Conservation (phyloP, 352 stramenopile genomes). For the Globisporangium cylindrosporum region DNA sequence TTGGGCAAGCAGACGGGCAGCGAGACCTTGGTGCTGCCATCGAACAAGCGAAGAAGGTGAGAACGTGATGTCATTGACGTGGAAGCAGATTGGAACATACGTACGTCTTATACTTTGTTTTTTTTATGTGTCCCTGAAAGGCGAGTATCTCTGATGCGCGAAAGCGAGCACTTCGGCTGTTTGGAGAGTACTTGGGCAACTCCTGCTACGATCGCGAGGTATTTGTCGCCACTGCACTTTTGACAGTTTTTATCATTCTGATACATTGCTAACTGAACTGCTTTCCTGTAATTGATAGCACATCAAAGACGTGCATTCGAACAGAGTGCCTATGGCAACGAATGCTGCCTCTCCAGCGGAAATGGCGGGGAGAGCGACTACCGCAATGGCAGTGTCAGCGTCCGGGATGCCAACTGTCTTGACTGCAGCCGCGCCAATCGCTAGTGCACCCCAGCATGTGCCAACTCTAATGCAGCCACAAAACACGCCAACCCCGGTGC, state of each 20-base stretch:
- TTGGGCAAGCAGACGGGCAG: slow-evolving; percentile 76
- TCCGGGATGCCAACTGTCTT: slow-evolving; percentile 13
- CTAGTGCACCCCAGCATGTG: neutral
- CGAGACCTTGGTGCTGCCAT: slow-evolving; percentile 68
- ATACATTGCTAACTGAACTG: neutral
- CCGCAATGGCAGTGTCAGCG: slow-evolving; percentile 16
- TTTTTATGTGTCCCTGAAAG: slow-evolving; percentile 13
- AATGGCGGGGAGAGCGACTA: slow-evolving; percentile 20
- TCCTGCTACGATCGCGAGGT: slow-evolving; percentile 86
- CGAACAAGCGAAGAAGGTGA: slow-evolving; percentile 82
- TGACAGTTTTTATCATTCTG: neutral
- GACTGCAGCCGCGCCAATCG: neutral
- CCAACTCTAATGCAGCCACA: neutral
- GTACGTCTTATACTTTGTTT: neutral
- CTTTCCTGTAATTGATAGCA: slow-evolving; percentile 20
- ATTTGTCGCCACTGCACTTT: neutral
- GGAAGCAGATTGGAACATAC: neutral
- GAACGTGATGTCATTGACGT: neutral
- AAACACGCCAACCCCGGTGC: neutral
- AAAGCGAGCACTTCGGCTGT: slow-evolving; percentile 75
- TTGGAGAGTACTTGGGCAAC: slow-evolving; percentile 85
- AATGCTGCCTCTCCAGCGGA: slow-evolving; percentile 16
- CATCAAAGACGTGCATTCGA: slow-evolving; percentile 75
- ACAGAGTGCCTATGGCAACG: slow-evolving; percentile 24
- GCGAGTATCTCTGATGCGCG: slow-evolving; percentile 82